Evolutionary conservation across 2,329 filamentous ascomycete genomes (phyloP).

Genomic region (Penicillium psychrosexuale): DNA sequence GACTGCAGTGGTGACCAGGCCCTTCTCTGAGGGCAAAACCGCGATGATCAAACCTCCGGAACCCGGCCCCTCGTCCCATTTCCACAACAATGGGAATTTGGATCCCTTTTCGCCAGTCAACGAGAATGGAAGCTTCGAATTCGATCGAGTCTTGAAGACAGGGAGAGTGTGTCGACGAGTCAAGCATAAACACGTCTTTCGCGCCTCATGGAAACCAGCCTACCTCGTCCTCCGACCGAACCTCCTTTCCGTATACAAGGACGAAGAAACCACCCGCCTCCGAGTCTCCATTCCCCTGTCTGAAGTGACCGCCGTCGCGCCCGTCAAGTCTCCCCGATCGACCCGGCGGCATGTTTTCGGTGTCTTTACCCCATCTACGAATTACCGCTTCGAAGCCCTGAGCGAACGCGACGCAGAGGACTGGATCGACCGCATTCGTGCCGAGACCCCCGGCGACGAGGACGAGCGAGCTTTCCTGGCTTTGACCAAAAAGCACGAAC

Average conservation of each 20-base stretch:
- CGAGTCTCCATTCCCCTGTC: conserved; percentile 83
- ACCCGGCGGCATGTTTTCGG: conserved; percentile 86
- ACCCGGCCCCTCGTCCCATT: conserved; percentile 23
- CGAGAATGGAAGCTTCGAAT: conserved; percentile 92
- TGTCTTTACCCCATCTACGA: conserved; percentile 84
- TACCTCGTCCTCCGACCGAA: conserved; percentile 89
- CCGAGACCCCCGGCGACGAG: conserved; percentile 78
- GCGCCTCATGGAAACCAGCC: conserved; percentile 82
- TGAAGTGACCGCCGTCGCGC: conserved; percentile 85
- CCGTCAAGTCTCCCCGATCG: conserved; percentile 83
- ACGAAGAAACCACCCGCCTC: conserved; percentile 82
- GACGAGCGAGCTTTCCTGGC: conserved; percentile 78
- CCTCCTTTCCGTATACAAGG: conserved; percentile 87
- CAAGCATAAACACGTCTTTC: conserved; percentile 81
- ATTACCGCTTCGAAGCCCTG: conserved; percentile 82
- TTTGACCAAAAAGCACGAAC: conserved; percentile 24
- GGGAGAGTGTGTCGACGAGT: conserved; percentile 85
- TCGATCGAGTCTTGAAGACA: conserved; percentile 87
- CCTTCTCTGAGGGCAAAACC: conserved; percentile 25
- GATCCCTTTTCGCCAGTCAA: conserved; percentile 81
- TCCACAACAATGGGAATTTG: conserved; percentile 46
- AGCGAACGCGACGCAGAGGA: conserved; percentile 72
- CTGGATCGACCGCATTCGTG: conserved; percentile 81
- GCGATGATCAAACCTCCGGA: conserved; percentile 30
- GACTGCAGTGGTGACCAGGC: conserved; percentile 24